phyloP scores from a whole-genome alignment of 78 protist species.

The Isochrysis galbana region DNA sequence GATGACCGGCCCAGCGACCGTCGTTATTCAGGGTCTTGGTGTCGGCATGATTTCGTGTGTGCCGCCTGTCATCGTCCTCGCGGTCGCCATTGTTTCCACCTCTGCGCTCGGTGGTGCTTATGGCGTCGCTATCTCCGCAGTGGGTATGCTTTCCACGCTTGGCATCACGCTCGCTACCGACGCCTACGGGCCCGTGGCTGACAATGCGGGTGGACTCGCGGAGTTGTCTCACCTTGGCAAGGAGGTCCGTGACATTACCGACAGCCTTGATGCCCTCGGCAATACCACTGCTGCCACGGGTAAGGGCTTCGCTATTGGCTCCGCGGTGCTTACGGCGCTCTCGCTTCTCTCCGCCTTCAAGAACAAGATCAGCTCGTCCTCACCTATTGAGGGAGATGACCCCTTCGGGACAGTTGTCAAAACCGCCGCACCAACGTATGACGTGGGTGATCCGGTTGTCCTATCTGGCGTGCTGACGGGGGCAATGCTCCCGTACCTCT shows the following conservation, averaged over 20 bases:
- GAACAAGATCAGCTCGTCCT: too few relatives aligned
- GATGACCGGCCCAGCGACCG: slow-evolving; percentile 72
- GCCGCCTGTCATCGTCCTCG: slow-evolving; percentile 49
- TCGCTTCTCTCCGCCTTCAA: slow-evolving; percentile 72
- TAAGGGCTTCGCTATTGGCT: slow-evolving; percentile 77
- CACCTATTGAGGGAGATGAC: background rate
- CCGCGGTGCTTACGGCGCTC: slow-evolving; percentile 69
- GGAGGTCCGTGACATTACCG: slow-evolving; percentile 64
- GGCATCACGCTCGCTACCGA: slow-evolving; percentile 66
- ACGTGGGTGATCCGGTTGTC: slow-evolving; percentile 37
- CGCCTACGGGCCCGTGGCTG: slow-evolving; percentile 71
- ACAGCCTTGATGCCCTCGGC: slow-evolving; percentile 76
- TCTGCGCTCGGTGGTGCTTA: slow-evolving; percentile 42
- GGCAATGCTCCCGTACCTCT: slow-evolving; percentile 70
- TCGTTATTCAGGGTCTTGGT: slow-evolving; percentile 70
- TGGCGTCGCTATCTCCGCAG: slow-evolving; percentile 70
- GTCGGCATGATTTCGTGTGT: slow-evolving; percentile 46
- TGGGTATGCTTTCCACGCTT: slow-evolving; percentile 75
- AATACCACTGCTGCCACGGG: slow-evolving; percentile 83
- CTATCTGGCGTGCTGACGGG: slow-evolving; percentile 69
- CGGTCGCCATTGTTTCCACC: slow-evolving; percentile 27
- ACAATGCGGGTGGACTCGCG: slow-evolving; percentile 80
- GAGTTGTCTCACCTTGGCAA: slow-evolving; percentile 54
- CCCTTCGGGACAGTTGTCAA: background rate
- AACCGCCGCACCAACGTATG: too few relatives aligned